A percentile compares a stretch with the other conserved stretches of the same genome.
These are phyloP conservation scores for Pleurotus cornucopiae DNA, from an alignment of 768 basidiomycete species.

Conservation along the genomic window DNA sequence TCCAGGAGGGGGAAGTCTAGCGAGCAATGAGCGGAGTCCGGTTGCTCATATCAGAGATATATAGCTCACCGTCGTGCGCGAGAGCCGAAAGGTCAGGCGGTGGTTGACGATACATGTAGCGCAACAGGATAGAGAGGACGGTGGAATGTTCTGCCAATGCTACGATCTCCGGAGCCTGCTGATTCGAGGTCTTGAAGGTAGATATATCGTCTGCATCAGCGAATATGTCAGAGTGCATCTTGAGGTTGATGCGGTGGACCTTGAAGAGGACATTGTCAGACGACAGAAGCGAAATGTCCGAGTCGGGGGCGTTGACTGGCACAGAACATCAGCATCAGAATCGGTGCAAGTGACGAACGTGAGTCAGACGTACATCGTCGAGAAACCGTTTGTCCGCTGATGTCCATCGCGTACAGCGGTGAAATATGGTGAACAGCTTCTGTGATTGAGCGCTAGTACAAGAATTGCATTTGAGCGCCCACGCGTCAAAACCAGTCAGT, in stretches of 20 bases:
- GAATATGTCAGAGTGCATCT: constrained; percentile 14
- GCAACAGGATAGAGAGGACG: constrained; percentile 14
- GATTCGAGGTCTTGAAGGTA: background rate
- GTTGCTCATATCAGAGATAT: too few relatives aligned
- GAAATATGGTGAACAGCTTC: too few relatives aligned
- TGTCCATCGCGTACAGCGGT: too few relatives aligned
- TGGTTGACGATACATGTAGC: constrained; percentile 18
- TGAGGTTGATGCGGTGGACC: constrained; percentile 8
- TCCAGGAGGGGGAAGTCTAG: constrained; percentile 9
- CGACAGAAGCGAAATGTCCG: constrained; percentile 8
- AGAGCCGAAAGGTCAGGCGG: constrained; percentile 16
- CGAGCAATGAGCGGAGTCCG: too few relatives aligned
- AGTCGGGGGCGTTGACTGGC: constrained; percentile 2
- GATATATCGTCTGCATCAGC: constrained; percentile 4
- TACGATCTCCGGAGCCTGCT: constrained; percentile 7
- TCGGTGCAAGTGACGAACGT: too few relatives aligned
- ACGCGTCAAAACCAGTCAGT: too few relatives aligned
- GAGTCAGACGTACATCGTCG: too few relatives aligned
- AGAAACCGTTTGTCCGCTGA: too few relatives aligned
- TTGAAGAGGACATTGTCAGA: constrained; percentile 9
- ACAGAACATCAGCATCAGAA: too few relatives aligned
- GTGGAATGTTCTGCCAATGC: constrained; percentile 10
- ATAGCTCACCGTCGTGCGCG: background rate
- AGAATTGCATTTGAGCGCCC: too few relatives aligned
- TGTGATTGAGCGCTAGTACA: too few relatives aligned